phyloP scores from a whole-genome alignment of 1,284 basidiomycete species.

The Amylostereum areolatum region DNA sequence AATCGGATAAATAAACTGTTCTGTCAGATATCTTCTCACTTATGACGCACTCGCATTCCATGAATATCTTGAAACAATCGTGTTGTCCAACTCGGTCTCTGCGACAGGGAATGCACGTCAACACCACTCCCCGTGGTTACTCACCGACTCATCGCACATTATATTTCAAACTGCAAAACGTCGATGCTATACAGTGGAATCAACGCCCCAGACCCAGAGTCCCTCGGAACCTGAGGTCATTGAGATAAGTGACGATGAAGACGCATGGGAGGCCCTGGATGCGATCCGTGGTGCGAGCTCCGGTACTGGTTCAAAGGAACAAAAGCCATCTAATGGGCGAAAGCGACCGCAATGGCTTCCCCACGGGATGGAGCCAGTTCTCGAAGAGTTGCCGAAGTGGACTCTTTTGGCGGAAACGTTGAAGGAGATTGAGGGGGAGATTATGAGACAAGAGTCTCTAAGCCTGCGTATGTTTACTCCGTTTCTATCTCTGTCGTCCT shows the following conservation, averaged over 20 bases:
- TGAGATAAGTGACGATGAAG: slow-evolving; percentile 55
- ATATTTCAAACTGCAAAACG: slow-evolving; percentile 84
- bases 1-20: background rate
- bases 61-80: slow-evolving; percentile 86
- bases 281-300: slow-evolving; percentile 43
- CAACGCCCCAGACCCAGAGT: slow-evolving; percentile 20
- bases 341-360: slow-evolving; percentile 58
- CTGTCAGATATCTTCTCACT: slow-evolving; percentile 73
- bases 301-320: background rate
- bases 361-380: slow-evolving; percentile 74
- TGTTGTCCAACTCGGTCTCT: slow-evolving; percentile 65
- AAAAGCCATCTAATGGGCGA: slow-evolving; percentile 4
- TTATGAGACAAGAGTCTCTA: slow-evolving; percentile 53
- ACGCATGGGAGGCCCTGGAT: slow-evolving; percentile 65
- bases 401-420: slow-evolving; percentile 78
- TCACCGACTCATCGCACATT: slow-evolving; percentile 84
- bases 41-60: slow-evolving; percentile 93
- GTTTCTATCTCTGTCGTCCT: background rate
- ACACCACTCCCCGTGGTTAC: slow-evolving; percentile 80
- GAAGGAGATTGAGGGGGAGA: slow-evolving; percentile 89
- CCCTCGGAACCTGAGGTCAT: slow-evolving; percentile 14
- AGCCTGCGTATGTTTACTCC: slow-evolving; percentile 18
- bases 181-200: slow-evolving; percentile 64
- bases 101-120: slow-evolving; percentile 46
- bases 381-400: slow-evolving; percentile 98